Percentiles rank a stretch among this genome's conserved stretches.
phyloP scores from a whole-genome alignment of 2,329 filamentous ascomycete species.

The Dothideomycetidae sp. region DNA sequence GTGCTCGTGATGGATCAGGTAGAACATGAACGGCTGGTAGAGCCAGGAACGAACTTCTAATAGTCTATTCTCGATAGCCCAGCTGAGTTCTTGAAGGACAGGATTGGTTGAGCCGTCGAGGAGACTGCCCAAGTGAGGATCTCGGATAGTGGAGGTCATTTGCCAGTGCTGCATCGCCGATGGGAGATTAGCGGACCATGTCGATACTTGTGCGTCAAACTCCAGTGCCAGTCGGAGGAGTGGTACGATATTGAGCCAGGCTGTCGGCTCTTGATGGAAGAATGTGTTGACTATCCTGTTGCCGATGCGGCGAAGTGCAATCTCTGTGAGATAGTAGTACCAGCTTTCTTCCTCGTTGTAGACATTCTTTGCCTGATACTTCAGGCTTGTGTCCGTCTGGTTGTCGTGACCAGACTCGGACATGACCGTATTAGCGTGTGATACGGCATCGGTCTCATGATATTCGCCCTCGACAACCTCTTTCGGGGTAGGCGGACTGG shows the following conservation, averaged over 20 bases:
- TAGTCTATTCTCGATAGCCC: conserved; percentile 18
- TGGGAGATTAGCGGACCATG: conserved; percentile 20
- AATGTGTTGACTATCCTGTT: conserved; percentile 28
- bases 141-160: conserved; percentile 8
- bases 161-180: conserved; percentile 18
- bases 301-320: conserved; percentile 29
- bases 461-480: background rate
- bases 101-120: conserved; percentile 11
- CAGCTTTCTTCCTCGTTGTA: conserved; percentile 26
- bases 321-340: conserved; percentile 33
- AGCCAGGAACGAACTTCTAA: conserved; percentile 20
- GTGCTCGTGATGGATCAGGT: conserved; percentile 14
- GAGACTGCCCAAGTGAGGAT: background rate
- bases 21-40: conserved; percentile 22
- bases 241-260: conserved; percentile 17
- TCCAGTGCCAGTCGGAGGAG: conserved; percentile 19
- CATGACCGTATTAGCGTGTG: background rate
- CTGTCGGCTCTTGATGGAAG: conserved; percentile 14
- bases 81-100: conserved; percentile 19
- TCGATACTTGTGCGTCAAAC: conserved; percentile 18
- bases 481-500: conserved; percentile 17
- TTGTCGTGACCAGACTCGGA: background rate
- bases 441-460: background rate
- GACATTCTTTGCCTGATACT: conserved; percentile 8
- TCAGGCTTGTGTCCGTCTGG: background rate